phyloP scores from a whole-genome alignment of 1,284 basidiomycete species.

The Rugosomyces carneus region DNA sequence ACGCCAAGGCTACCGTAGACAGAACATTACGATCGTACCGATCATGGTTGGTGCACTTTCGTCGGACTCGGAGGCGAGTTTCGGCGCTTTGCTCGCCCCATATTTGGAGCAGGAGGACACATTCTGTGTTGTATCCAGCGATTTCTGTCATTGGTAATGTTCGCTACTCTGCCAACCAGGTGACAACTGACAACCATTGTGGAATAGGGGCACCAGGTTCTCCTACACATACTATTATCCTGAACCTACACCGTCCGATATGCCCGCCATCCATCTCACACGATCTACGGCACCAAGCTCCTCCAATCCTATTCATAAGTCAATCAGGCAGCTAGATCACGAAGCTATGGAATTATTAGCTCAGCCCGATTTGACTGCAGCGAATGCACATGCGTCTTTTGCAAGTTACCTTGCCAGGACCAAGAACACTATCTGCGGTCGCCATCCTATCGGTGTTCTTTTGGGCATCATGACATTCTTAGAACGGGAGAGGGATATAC shows the following conservation, averaged over 20 bases:
- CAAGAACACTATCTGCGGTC: constrained; percentile 95
- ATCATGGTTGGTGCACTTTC: constrained; percentile 87
- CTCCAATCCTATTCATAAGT: constrained; percentile 58
- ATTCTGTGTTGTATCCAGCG: constrained; percentile 88
- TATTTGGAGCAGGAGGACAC: constrained; percentile 76
- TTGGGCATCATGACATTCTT: constrained; percentile 69
- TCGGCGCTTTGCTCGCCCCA: constrained; percentile 71
- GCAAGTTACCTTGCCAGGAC: constrained; percentile 74
- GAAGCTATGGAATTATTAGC: constrained; percentile 74
- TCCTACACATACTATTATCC: constrained; percentile 90
- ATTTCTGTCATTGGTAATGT: constrained; percentile 95
- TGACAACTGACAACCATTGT: not conserved
- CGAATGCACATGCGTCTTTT: constrained; percentile 59
- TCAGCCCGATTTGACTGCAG: constrained; percentile 46
- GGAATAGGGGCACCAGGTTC: constrained; percentile 80
- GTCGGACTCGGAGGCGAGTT: constrained; percentile 50
- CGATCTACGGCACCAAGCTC: constrained; percentile 33
- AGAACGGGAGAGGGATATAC: constrained; percentile 40
- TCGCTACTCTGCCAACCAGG: not conserved
- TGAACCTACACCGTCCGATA: constrained; percentile 46
- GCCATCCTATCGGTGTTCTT: constrained; percentile 92
- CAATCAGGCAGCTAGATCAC: constrained; percentile 72
- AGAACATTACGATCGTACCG: constrained; percentile 80
- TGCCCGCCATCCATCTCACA: constrained; percentile 47
- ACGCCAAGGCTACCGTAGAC: constrained; percentile 32